phyloP scores from a whole-genome alignment of 1,139 yeast genomes.

The Schwanniomyces etchellsii region DNA sequence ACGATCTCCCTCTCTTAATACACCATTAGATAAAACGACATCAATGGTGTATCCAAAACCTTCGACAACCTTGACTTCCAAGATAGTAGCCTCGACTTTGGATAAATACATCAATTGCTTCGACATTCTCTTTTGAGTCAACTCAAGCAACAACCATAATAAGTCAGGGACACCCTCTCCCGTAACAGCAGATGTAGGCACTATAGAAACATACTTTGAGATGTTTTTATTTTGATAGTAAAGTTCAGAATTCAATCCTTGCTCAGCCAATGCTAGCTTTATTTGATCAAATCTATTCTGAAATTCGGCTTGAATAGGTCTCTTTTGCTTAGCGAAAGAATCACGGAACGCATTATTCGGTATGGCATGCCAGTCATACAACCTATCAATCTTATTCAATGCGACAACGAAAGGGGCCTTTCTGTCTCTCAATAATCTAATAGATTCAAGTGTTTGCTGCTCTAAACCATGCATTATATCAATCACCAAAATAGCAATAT shows the following conservation, averaged over 20 bases:
- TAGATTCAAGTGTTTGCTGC: constrained; percentile 94
- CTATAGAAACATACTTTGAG: constrained; percentile 89
- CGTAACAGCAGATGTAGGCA: constrained; percentile 97
- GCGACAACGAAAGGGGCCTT: constrained; percentile 98
- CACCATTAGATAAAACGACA: constrained; percentile 94
- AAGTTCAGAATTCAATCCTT: constrained; percentile 95
- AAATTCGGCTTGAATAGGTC: constrained; percentile 87
- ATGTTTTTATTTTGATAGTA: constrained; percentile 93
- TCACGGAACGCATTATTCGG: constrained; percentile 97
- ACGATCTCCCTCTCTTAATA: constrained; percentile 89
- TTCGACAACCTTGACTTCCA: constrained; percentile 97
- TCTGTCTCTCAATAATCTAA: constrained; percentile 85
- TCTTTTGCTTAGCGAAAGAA: constrained; percentile 74
- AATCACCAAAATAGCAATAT: constrained; percentile 95
- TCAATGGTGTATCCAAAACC: constrained; percentile 99
- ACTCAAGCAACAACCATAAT: constrained; percentile 88
- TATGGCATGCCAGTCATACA: constrained; percentile 85
- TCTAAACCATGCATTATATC: constrained; percentile 99
- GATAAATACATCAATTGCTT: constrained; percentile 96
- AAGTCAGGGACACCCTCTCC: constrained; percentile 99
- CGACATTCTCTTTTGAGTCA: constrained; percentile 98
- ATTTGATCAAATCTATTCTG: constrained; percentile 82
- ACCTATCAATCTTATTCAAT: constrained; percentile 92
- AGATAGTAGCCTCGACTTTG: constrained; percentile 88
- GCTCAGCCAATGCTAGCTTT: constrained; percentile 91